These are phyloP conservation scores for Tritrichomonas musculus DNA, from an alignment of 208 protist genomes.

Conservation along the genomic window DNA sequence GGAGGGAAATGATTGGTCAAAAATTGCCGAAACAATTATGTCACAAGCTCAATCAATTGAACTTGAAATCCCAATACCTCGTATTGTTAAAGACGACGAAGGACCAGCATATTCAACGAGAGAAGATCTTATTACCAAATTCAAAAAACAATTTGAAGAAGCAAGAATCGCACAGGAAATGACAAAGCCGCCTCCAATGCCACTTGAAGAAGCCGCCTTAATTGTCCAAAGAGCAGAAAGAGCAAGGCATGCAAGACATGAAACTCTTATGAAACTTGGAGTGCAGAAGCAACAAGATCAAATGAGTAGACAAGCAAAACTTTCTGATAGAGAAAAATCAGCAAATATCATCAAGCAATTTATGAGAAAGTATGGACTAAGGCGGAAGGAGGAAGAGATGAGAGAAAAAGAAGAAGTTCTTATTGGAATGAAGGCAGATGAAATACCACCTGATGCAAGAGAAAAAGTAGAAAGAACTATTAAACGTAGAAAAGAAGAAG, in stretches of 20 bases:
- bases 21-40: background rate
- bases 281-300: background rate
- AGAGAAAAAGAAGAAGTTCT: background rate
- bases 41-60: background rate
- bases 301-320: background rate
- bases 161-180: background rate
- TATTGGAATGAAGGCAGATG: background rate
- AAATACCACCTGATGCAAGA: background rate
- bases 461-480: background rate
- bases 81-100: conserved; percentile 33
- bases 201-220: conserved; percentile 4
- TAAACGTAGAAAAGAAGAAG: background rate
- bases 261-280: background rate
- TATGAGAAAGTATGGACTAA: background rate
- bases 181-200: background rate
- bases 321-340: conserved; percentile 1
- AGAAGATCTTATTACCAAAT: background rate
- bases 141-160: background rate
- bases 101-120: background rate
- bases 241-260: background rate
- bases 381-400: background rate
- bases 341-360: conserved; percentile 22
- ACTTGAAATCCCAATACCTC: conserved; percentile 26
- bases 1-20: background rate
- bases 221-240: conserved; percentile 31